These are phyloP conservation scores for Sphaerobolus stellatus DNA, from an alignment of 1,284 basidiomycete species.

Conservation along the genomic window DNA sequence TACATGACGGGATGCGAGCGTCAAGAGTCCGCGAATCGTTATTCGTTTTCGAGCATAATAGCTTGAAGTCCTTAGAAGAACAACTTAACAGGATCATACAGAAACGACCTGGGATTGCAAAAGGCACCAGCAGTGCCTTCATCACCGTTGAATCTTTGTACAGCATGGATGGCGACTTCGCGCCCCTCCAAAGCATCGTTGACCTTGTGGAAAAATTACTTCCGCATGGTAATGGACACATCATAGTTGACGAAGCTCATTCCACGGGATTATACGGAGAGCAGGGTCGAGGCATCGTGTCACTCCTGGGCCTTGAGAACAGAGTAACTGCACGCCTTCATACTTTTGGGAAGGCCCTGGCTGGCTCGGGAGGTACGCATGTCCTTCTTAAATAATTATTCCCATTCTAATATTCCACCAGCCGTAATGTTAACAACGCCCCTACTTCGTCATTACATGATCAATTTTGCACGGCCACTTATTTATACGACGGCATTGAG, in stretches of 20 bases:
- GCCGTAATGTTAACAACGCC: slow-evolving; percentile 78
- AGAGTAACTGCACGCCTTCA: slow-evolving; percentile 49
- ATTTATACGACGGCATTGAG: slow-evolving; percentile 88
- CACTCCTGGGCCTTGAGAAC: slow-evolving; percentile 63
- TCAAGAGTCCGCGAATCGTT: slow-evolving; percentile 53
- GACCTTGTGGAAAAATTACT: slow-evolving; percentile 57
- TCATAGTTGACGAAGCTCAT: slow-evolving; percentile 91
- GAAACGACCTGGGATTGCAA: slow-evolving; percentile 35
- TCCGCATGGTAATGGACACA: slow-evolving; percentile 59
- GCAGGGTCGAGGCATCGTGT: slow-evolving; percentile 71
- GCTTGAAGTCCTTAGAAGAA: slow-evolving; percentile 43
- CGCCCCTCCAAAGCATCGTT: slow-evolving; percentile 70
- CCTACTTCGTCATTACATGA: slow-evolving; percentile 76
- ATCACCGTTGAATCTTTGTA: slow-evolving; percentile 90
- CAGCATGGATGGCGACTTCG: slow-evolving; percentile 93
- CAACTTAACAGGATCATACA: slow-evolving; percentile 43
- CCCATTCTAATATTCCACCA: slow-evolving; percentile 29
- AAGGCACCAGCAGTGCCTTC: slow-evolving; percentile 45
- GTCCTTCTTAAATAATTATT: background rate
- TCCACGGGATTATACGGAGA: slow-evolving; percentile 66
- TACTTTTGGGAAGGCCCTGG: slow-evolving; percentile 70
- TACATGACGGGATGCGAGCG: slow-evolving; percentile 84
- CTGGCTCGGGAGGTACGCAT: slow-evolving; percentile 74
- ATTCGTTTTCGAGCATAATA: slow-evolving; percentile 74
- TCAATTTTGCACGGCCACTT: slow-evolving; percentile 91